Percentiles rank a stretch among this genome's conserved stretches.
Conservation (phyloP, 2,329 filamentous ascomycete species). For the Exophiala lecanii-corni region DNA sequence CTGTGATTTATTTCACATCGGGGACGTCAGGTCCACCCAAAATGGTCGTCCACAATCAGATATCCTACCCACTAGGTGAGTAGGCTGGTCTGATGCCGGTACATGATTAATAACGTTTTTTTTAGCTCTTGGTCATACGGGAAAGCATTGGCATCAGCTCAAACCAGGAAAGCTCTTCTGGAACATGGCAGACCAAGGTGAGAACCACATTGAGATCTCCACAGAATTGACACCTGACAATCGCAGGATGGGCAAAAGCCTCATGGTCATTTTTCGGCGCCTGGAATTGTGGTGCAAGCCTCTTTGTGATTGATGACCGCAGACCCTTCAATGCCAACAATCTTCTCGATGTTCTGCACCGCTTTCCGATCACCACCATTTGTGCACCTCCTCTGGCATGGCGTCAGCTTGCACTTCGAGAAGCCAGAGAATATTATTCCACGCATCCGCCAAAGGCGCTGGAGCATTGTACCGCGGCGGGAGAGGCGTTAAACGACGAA, state of each 20-base stretch:
- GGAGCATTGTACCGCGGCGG: slow-evolving; percentile 34
- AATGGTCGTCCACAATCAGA: slow-evolving; percentile 38
- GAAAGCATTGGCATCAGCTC: slow-evolving; percentile 34
- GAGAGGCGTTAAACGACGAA: slow-evolving; percentile 36
- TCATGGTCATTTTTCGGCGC: slow-evolving; percentile 36
- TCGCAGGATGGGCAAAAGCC: slow-evolving; percentile 35
- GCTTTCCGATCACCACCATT: slow-evolving; percentile 36
- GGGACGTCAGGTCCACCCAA: slow-evolving; percentile 38
- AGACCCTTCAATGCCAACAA: slow-evolving; percentile 30
- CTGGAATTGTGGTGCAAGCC: slow-evolving; percentile 37
- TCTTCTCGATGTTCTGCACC: slow-evolving; percentile 31
- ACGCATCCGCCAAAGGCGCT: slow-evolving; percentile 28
- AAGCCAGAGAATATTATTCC: slow-evolving; percentile 27
- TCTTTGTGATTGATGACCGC: slow-evolving; percentile 37
- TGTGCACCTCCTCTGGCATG: slow-evolving; percentile 38
- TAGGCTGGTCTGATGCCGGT: neutral
- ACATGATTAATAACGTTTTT: neutral
- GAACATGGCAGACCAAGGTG: slow-evolving; percentile 38
- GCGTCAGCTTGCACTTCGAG: slow-evolving; percentile 34
- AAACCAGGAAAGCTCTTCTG: slow-evolving; percentile 34
- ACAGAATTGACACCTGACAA: too few relatives aligned
- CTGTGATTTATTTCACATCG: slow-evolving; percentile 37
- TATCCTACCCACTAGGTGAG: slow-evolving; percentile 33
- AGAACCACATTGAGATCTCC: too few relatives aligned
- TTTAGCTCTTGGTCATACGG: slow-evolving; percentile 32